phyloP scores from a whole-genome alignment of 768 basidiomycete genomes.

The Leccinum disarticulatum region DNA sequence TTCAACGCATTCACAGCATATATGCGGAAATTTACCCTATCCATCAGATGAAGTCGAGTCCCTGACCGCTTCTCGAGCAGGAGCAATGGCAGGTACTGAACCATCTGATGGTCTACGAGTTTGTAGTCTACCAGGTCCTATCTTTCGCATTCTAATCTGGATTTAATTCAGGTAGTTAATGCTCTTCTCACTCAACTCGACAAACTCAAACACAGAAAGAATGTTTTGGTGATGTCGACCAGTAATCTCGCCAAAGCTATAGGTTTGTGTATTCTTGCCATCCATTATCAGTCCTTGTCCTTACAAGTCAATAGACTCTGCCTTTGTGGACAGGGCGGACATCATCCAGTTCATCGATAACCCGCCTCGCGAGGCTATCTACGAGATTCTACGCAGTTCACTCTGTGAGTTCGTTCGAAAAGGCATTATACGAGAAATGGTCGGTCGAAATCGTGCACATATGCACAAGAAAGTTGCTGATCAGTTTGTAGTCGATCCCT shows the following conservation, averaged over 20 bases:
- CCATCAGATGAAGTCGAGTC: slow-evolving; percentile 91
- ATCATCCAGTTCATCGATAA: slow-evolving; percentile 94
- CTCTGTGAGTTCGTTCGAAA: slow-evolving; percentile 75
- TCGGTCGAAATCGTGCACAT: slow-evolving; percentile 36
- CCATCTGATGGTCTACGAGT: slow-evolving; percentile 93
- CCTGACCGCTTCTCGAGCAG: slow-evolving; percentile 89
- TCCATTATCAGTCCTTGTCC: not conserved
- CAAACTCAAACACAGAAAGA: slow-evolving; percentile 89
- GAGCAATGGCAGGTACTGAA: slow-evolving; percentile 93
- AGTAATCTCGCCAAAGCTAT: slow-evolving; percentile 95
- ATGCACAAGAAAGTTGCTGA: slow-evolving; percentile 2
- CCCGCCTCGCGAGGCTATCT: slow-evolving; percentile 88
- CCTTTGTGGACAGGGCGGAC: slow-evolving; percentile 96
- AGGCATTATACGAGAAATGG: slow-evolving; percentile 64
- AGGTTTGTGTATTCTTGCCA: slow-evolving; percentile 47
- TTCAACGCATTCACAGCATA: not conserved
- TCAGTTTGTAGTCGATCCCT: slow-evolving; percentile 53
- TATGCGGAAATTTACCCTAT: slow-evolving; percentile 6
- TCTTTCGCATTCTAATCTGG: not conserved
- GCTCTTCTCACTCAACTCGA: slow-evolving; percentile 96
- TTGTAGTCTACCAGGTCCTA: slow-evolving; percentile 20
- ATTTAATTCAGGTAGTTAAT: slow-evolving; percentile 81
- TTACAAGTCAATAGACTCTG: slow-evolving; percentile 60
- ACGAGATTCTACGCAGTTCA: slow-evolving; percentile 86
- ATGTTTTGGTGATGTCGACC: slow-evolving; percentile 94